Conservation (phyloP, 1,139 yeast species). For the Nakaseomyces kungkrabaensis region DNA sequence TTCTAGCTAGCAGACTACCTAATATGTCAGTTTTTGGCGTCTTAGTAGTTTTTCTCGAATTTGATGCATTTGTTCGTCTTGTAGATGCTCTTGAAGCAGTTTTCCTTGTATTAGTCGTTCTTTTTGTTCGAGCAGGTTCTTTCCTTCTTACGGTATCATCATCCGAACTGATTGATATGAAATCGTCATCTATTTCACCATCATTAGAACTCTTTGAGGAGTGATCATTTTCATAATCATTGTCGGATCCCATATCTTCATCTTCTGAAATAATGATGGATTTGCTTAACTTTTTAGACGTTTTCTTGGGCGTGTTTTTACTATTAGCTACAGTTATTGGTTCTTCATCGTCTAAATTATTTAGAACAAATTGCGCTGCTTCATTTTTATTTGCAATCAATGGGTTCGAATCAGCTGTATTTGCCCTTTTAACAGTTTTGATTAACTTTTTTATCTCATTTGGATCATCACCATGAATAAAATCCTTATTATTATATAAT, state of each 20-base stretch:
- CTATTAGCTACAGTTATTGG: not conserved
- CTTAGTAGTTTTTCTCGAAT: constrained; percentile 6
- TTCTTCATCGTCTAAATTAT: not conserved
- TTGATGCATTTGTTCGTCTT: not conserved
- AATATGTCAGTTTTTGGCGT: constrained; percentile 25
- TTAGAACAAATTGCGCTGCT: constrained; percentile 16
- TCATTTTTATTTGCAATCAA: constrained; percentile 5
- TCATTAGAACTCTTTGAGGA: constrained; percentile 6
- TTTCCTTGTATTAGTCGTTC: not conserved
- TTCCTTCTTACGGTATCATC: constrained; percentile 6
- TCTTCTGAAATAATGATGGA: constrained; percentile 10
- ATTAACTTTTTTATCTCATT: constrained; percentile 26
- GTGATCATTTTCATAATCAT: not conserved
- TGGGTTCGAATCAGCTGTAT: constrained; percentile 6
- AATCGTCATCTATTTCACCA: constrained; percentile 7
- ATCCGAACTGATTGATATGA: constrained; percentile 6
- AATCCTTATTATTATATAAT: constrained; percentile 37
- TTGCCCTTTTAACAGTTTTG: constrained; percentile 23
- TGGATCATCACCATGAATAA: constrained; percentile 29
- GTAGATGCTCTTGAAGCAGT: not conserved
- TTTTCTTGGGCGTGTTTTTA: not conserved
- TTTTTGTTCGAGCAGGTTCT: not conserved
- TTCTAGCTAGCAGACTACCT: constrained; percentile 19
- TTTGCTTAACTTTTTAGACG: constrained; percentile 1
- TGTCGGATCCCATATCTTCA: constrained; percentile 1